phyloP scores from a whole-genome alignment of 1,284 basidiomycete genomes.

The Hymenochaete sp. region DNA sequence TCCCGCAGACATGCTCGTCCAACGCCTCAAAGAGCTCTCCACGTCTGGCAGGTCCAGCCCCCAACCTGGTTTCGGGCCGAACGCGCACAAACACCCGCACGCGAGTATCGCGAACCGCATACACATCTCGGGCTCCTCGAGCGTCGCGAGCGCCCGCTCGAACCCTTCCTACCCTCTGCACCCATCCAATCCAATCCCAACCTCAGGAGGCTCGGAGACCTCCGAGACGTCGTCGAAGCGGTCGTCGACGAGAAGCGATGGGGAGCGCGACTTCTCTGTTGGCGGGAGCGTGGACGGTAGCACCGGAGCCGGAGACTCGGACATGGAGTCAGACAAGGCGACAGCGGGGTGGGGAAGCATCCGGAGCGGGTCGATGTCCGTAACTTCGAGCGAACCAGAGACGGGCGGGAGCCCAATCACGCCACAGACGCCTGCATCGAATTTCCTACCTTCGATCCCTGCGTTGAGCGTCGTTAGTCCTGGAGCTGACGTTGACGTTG shows the following conservation, averaged over 20 bases:
- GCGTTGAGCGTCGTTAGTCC: too few relatives aligned
- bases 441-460: not conserved
- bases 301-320: not conserved
- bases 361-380: conserved; percentile 7
- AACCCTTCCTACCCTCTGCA: too few relatives aligned
- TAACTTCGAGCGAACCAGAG: not conserved
- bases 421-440: not conserved
- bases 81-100: conserved; percentile 3
- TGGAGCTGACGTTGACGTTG: not conserved
- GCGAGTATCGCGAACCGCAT: conserved; percentile 14
- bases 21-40: conserved; percentile 15
- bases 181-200: too few relatives aligned
- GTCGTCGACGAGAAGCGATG: too few relatives aligned
- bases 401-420: not conserved
- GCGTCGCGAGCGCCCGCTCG: too few relatives aligned
- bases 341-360: conserved; percentile 8
- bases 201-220: not conserved
- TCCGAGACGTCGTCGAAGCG: not conserved
- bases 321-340: conserved; percentile 6
- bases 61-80: too few relatives aligned
- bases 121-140: too few relatives aligned
- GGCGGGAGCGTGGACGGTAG: too few relatives aligned
- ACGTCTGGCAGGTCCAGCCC: too few relatives aligned
- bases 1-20: conserved; percentile 5
- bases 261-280: too few relatives aligned